Percentiles rank a stretch among this genome's conserved stretches.
Evolutionary conservation across 2,329 filamentous ascomycete species (phyloP).

Genomic region (Penicillium sp.): DNA sequence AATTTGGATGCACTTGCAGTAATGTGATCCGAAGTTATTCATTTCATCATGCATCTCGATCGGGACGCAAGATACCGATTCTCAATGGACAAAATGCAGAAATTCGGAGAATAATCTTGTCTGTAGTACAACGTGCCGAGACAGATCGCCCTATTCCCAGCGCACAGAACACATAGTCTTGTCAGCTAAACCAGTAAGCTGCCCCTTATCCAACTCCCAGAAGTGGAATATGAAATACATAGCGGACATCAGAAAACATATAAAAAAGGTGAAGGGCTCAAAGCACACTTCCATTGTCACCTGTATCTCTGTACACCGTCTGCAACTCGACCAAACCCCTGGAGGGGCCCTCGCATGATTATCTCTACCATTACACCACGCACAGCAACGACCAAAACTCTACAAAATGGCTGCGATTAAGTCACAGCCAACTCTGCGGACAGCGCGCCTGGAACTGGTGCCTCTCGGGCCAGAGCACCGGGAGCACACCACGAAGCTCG

Average conservation of each 20-base stretch:
- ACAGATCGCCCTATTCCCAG: background rate
- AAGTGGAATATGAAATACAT: background rate
- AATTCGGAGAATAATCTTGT: background rate
- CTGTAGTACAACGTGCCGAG: background rate
- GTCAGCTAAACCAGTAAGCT: background rate
- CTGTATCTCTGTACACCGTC: background rate
- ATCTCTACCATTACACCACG: background rate
- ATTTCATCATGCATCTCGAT: background rate
- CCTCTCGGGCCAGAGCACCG: background rate
- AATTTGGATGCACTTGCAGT: background rate
- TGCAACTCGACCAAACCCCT: background rate
- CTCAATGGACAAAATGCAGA: background rate
- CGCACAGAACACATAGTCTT: background rate
- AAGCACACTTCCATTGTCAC: background rate
- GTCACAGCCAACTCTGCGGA: background rate
- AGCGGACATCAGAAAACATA: background rate
- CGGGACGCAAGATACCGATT: background rate
- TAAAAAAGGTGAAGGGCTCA: background rate
- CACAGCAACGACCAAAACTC: background rate
- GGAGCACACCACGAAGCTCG: conserved; percentile 16
- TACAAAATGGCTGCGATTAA: background rate
- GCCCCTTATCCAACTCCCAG: background rate
- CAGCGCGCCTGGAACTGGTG: background rate
- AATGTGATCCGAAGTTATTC: background rate
- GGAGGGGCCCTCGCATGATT: background rate